Conservation (phyloP, 1,284 basidiomycete species). For the Wallemia hederae region DNA sequence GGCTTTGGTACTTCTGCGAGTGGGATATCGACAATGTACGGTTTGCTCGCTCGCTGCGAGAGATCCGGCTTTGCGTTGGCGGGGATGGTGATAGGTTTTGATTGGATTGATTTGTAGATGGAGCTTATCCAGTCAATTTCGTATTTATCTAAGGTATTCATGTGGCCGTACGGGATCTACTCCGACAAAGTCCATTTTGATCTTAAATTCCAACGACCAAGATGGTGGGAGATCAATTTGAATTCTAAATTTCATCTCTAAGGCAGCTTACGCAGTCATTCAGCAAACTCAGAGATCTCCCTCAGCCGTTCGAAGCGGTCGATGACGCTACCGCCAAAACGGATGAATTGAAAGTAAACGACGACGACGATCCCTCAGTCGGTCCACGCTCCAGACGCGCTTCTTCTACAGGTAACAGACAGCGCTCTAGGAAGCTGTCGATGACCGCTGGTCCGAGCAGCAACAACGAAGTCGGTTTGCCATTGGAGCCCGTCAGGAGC, state of each 20-base stretch:
- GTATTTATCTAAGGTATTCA: too few species aligned
- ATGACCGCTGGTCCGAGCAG: background rate
- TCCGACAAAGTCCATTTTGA: background rate
- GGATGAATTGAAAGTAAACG: background rate
- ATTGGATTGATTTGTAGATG: background rate
- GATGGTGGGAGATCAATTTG: background rate
- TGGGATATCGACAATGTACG: background rate
- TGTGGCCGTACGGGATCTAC: too few species aligned
- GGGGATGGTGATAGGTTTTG: background rate
- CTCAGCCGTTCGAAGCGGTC: background rate
- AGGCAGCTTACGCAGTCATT: background rate
- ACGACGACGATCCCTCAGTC: background rate
- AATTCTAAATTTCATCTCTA: background rate
- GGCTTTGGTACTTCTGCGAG: background rate
- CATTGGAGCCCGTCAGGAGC: background rate
- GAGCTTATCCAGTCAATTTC: background rate
- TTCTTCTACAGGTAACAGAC: background rate
- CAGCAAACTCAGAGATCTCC: background rate
- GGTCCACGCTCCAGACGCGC: background rate
- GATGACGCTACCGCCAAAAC: background rate
- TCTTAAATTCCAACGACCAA: background rate
- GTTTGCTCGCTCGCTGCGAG: background rate
- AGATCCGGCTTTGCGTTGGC: background rate
- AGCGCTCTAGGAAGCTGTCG: background rate
- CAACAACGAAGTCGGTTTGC: background rate